Evolutionary conservation across 192 early-diverging fungal species (phyloP).

Genomic region (Coemansia sp.): DNA sequence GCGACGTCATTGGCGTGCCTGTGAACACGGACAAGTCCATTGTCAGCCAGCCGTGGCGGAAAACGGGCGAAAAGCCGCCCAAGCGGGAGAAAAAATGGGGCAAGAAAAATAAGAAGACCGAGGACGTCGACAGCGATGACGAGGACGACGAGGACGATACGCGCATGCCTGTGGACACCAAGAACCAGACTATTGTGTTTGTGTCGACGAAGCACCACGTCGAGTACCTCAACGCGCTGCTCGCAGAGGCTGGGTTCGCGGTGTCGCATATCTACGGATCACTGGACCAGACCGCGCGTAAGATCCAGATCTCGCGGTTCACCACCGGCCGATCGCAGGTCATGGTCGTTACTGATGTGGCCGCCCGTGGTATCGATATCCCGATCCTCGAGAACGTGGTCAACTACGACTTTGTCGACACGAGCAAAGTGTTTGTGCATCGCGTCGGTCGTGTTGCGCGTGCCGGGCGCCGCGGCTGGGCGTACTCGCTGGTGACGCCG

Average conservation of each 20-base stretch:
- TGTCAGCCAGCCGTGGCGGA: conserved; percentile 27
- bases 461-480: conserved; percentile 91
- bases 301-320: conserved; percentile 84
- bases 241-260: conserved; percentile 67
- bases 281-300: conserved; percentile 88
- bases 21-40: conserved; percentile 52
- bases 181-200: conserved; percentile 87
- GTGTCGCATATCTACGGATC: conserved; percentile 93
- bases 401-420: conserved; percentile 94
- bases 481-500: conserved; percentile 79
- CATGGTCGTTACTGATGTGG: conserved; percentile 95
- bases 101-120: conserved; percentile 37
- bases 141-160: conserved; percentile 1
- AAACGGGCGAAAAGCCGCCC: background rate
- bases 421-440: conserved; percentile 95
- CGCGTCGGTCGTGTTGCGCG: conserved; percentile 95
- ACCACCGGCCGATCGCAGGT: conserved; percentile 73
- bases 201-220: conserved; percentile 98
- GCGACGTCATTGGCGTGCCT: conserved; percentile 71
- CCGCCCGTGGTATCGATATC: conserved; percentile 99
- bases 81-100: conserved; percentile 11
- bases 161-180: background rate
- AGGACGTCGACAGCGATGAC: conserved; percentile 1
- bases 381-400: conserved; percentile 96
- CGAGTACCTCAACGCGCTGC: conserved; percentile 82